These are phyloP conservation scores for Yamadazyma pseudoaaseri DNA, from an alignment of 1,139 yeast species.

Conservation along the genomic window DNA sequence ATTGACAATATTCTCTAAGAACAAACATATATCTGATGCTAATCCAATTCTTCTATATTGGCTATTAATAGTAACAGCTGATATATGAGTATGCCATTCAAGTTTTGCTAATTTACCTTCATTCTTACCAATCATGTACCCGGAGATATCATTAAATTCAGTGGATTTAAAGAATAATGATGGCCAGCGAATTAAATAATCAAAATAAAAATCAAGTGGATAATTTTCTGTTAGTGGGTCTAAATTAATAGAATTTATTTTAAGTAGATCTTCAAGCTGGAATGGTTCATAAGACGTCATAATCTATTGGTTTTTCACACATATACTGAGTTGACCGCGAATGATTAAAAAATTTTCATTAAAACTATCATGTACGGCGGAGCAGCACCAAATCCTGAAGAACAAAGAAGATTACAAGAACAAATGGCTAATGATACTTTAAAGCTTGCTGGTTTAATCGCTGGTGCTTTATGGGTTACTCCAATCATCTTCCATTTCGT, in stretches of 20 bases:
- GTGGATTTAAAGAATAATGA: slow-evolving; percentile 77
- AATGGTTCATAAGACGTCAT: slow-evolving; percentile 88
- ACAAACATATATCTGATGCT: slow-evolving; percentile 74
- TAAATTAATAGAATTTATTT: slow-evolving; percentile 70
- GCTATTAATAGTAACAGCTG: slow-evolving; percentile 90
- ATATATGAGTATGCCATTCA: slow-evolving; percentile 96
- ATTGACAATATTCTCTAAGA: slow-evolving; percentile 69
- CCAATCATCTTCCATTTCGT: slow-evolving; percentile 64
- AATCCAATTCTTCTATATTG: slow-evolving; percentile 81
- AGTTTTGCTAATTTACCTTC: slow-evolving; percentile 67
- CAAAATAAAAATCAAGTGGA: slow-evolving; percentile 77
- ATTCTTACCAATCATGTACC: slow-evolving; percentile 94
- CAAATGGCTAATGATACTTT: slow-evolving; percentile 66
- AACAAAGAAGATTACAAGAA: slow-evolving; percentile 74
- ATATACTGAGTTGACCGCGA: background rate
- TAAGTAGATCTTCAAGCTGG: slow-evolving; percentile 78
- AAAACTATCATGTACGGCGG: slow-evolving; percentile 66
- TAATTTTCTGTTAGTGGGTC: slow-evolving; percentile 92
- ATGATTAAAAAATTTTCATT: slow-evolving; percentile 3
- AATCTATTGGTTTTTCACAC: background rate
- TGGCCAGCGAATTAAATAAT: slow-evolving; percentile 87
- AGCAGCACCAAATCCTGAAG: slow-evolving; percentile 66
- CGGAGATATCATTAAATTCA: slow-evolving; percentile 48
- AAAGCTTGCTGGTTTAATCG: slow-evolving; percentile 65
- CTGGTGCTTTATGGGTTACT: slow-evolving; percentile 76